These are phyloP conservation scores for Xylariaceae sp. DNA, from an alignment of 2,329 filamentous ascomycete species.

Conservation along the genomic window DNA sequence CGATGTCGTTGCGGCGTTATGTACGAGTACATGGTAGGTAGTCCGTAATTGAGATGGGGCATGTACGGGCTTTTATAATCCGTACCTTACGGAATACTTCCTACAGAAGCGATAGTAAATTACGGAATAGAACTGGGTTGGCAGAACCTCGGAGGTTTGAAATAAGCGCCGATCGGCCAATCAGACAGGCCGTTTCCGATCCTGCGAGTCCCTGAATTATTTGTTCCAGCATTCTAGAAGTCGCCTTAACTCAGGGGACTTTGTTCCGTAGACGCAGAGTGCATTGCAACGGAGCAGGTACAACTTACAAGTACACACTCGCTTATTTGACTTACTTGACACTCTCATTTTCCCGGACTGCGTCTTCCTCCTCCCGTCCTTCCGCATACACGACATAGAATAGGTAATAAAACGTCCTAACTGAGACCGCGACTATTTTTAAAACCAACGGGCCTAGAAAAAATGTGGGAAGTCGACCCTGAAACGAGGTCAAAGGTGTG, in stretches of 20 bases:
- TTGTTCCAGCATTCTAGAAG: too few relatives aligned
- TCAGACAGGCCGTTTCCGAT: constrained; percentile 3
- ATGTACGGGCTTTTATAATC: too few relatives aligned
- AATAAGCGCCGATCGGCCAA: constrained; percentile 8
- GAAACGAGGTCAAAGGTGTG: constrained; percentile 88
- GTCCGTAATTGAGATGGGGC: too few relatives aligned
- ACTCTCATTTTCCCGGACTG: too few relatives aligned
- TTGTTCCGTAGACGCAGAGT: too few relatives aligned
- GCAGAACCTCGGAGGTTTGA: constrained; percentile 18
- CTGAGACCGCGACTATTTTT: not conserved
- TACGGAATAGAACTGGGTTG: constrained; percentile 6
- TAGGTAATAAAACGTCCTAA: not conserved
- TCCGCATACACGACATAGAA: constrained; percentile 3
- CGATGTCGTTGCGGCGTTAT: too few relatives aligned
- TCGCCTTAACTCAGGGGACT: not conserved
- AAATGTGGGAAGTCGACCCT: constrained; percentile 97
- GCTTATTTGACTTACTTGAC: too few relatives aligned
- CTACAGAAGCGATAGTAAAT: not conserved
- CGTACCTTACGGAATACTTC: too few relatives aligned
- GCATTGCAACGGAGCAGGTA: too few relatives aligned
- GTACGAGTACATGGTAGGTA: too few relatives aligned
- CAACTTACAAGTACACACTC: too few relatives aligned
- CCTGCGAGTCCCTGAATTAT: not conserved
- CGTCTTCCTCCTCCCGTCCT: not conserved
- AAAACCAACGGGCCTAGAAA: not conserved